Conservation (phyloP, 2,329 filamentous ascomycete genomes). For the Cytospora piceicola region DNA sequence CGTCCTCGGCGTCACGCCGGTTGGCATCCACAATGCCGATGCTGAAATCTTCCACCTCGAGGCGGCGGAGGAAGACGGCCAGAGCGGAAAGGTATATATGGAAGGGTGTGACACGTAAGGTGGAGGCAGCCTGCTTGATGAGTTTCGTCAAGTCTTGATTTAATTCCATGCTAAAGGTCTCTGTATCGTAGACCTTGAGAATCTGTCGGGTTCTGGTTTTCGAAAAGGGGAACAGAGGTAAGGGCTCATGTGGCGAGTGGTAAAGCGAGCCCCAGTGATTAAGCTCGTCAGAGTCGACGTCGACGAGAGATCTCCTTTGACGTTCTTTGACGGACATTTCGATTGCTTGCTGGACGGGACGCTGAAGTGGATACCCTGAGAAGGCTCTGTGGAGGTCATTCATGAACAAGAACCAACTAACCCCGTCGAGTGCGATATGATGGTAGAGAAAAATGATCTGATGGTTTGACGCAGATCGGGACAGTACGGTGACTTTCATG, state of each 20-base stretch:
- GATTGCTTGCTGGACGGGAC: constrained; percentile 7
- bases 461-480: constrained; percentile 26
- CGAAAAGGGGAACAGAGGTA: constrained; percentile 36
- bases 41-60: constrained; percentile 41
- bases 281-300: neutral
- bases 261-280: constrained; percentile 10
- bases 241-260: constrained; percentile 31
- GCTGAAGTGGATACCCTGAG: neutral
- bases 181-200: constrained; percentile 25
- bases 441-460: constrained; percentile 39
- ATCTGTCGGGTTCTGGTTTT: constrained; percentile 30
- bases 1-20: constrained; percentile 40
- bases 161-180: constrained; percentile 8
- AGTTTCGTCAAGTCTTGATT: constrained; percentile 1
- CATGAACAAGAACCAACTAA: constrained; percentile 36
- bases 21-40: constrained; percentile 55
- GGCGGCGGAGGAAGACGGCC: constrained; percentile 40
- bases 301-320: neutral
- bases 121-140: constrained; percentile 29
- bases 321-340: constrained; percentile 7
- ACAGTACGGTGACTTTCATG: constrained; percentile 33
- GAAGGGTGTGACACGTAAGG: constrained; percentile 39
- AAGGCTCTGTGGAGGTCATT: constrained; percentile 11
- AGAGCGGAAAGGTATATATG: constrained; percentile 51
- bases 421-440: constrained; percentile 42